Evolutionary conservation across 2,329 filamentous ascomycete genomes (phyloP), one percentile per base, ranked within the genome.

Genomic region (Fusarium musae): DNA sequence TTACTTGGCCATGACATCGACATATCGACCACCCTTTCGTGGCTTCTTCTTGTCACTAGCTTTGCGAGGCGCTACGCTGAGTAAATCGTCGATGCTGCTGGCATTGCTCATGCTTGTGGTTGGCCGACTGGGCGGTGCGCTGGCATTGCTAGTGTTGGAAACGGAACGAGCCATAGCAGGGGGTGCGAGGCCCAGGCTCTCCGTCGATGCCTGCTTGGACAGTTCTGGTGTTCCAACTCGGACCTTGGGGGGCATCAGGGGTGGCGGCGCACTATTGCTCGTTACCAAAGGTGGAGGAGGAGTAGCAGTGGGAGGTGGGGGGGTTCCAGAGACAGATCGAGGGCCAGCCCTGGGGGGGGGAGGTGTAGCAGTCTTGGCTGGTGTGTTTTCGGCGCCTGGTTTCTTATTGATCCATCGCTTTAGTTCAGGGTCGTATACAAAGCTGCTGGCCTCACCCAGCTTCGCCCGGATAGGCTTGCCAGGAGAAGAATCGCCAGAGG

Each of bases 331-430:
- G 82, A 78, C 77, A 63, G 90, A 91, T 12, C 87, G 85, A 59
- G 88, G 84, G 7, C 85, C 84, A 10, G 85, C 88, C 75, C 88
- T 91, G 1, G 95, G 95, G 9, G 95, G 95, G 3, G 96, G 95
- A 2, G 96, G 93, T 1, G 95, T 91, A 3, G 91, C 91, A 52
- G 88, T 85, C 72, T 90, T 88, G 6, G 88, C 85, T 32, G 87
- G 85, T 13, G 84, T 84, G 47, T 88, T 89, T 61, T 93, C 91
- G 12, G 89, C 88, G 17, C 92, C 92, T 16, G 90, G 90, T 80
- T 97, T 98, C 86, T 98, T 98, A 85, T 99, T 98, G 80, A 99
- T 88, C 97, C 97, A 99, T 80, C 96, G 95, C 85, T 97, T 97
- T 59, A 97, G 88, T n/a, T 98, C 93, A 5, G 95, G 93, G 79